Percentiles rank a stretch among this genome's conserved stretches.
Evolutionary conservation across 768 basidiomycete genomes (phyloP).

Genomic region (Amanita fuliginea): DNA sequence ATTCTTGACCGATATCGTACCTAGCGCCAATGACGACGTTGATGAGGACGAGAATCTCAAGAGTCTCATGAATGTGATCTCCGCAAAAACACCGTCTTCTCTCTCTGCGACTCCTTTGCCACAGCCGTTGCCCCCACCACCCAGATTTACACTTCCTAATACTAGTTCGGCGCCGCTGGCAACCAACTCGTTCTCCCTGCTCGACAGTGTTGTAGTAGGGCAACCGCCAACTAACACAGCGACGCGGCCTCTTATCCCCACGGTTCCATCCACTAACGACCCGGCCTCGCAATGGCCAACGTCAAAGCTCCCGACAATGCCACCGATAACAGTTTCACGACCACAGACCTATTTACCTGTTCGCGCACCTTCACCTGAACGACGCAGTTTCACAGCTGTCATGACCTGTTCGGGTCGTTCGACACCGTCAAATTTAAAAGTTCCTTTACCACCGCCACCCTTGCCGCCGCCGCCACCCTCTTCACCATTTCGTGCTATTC

Average conservation of each 20-base stretch:
- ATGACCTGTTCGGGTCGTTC: slow-evolving; percentile 15
- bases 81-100: slow-evolving; percentile 21
- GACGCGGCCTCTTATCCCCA: slow-evolving; percentile 9
- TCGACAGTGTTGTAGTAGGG: slow-evolving; percentile 10
- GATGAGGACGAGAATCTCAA: slow-evolving; percentile 22
- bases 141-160: slow-evolving; percentile 28
- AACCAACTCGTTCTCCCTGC: slow-evolving; percentile 20
- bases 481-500: background rate
- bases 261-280: slow-evolving; percentile 6
- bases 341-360: slow-evolving; percentile 3
- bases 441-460: background rate
- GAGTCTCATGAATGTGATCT: slow-evolving; percentile 29
- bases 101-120: slow-evolving; percentile 31
- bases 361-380: slow-evolving; percentile 5
- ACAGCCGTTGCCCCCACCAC: slow-evolving; percentile 32
- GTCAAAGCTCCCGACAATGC: slow-evolving; percentile 2
- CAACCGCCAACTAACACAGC: slow-evolving; percentile 5
- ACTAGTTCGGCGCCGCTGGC: background rate
- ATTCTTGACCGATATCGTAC: slow-evolving; percentile 64
- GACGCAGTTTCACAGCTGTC: slow-evolving; percentile 17
- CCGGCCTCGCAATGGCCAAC: background rate
- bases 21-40: slow-evolving; percentile 35
- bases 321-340: slow-evolving; percentile 3
- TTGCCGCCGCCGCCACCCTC: background rate
- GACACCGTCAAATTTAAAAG: slow-evolving; percentile 1